A percentile compares a stretch with the other conserved stretches of the same genome.
These are phyloP conservation scores for Volvox carteri DNA, from an alignment of 163 green algal species.

Conservation along the genomic window DNA sequence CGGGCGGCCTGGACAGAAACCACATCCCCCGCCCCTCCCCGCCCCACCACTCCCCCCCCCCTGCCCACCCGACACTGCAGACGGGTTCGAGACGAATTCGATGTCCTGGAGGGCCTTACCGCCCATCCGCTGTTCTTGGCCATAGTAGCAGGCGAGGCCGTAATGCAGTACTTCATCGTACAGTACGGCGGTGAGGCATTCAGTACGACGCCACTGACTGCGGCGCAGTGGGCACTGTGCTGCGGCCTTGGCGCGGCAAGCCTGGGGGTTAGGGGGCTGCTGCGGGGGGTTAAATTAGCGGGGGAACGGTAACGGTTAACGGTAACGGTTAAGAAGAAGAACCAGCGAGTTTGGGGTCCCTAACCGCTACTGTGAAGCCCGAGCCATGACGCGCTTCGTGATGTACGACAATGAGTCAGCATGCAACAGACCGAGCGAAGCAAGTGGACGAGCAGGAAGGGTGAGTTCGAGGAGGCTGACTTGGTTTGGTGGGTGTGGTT, in stretches of 20 bases:
- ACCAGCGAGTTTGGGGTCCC: too few species aligned
- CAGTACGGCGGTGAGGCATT: slow-evolving; percentile 82
- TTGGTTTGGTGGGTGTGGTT: too few species aligned
- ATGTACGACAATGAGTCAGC: too few species aligned
- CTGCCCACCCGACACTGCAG: slow-evolving; percentile 5
- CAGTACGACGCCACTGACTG: slow-evolving; percentile 77
- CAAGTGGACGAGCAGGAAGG: too few species aligned
- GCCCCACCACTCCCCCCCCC: neutral
- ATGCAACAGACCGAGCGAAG: too few species aligned
- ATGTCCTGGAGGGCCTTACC: slow-evolving; percentile 77
- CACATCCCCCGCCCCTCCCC: neutral
- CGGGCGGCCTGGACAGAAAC: too few species aligned
- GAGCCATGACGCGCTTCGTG: too few species aligned
- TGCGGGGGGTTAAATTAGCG: slow-evolving; percentile 45
- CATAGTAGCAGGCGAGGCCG: slow-evolving; percentile 79
- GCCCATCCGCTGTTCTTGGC: slow-evolving; percentile 78
- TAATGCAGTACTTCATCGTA: slow-evolving; percentile 64
- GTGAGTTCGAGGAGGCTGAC: too few species aligned
- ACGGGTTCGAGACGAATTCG: slow-evolving; percentile 74
- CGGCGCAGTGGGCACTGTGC: slow-evolving; percentile 82
- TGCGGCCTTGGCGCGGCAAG: slow-evolving; percentile 77
- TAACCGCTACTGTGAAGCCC: too few species aligned
- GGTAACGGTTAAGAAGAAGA: too few species aligned
- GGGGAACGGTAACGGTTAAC: too few species aligned
- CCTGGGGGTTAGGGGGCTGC: slow-evolving; percentile 68